Base-by-base conservation (phyloP, 1,139 yeast genomes). In the Kodamaea ohmeri region DNA sequence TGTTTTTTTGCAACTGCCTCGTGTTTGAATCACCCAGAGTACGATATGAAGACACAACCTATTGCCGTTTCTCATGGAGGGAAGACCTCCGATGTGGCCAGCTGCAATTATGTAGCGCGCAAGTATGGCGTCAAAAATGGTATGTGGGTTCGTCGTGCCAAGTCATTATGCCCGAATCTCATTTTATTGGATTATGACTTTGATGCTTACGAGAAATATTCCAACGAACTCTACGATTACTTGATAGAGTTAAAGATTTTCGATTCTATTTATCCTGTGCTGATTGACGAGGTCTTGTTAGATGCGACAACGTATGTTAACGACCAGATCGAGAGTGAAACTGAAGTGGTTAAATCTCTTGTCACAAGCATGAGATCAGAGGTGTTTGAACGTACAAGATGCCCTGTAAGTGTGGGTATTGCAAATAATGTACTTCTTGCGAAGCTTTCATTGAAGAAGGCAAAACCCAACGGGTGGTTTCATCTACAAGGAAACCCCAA, bases 1-100 rank as follows among this genome's bases (percentile, higher is more conserved):
- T 88, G 96, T 48, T 92, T 92, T 53, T 92, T 92, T 60, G 97
- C 90, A 1, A 73, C 95, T 0, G 96, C 86, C 0, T 85, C 97
- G 0, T 76, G 87, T 11, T 63, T 80, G 37, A 66, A 61, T 5
- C 65, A 70, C 31, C 83, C 84, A 0, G 67, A 79, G 6, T 51
- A 80, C 15, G 80, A 83, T 50, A 70, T 83, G 11, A 53, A 72
- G 11, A 65, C 47, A 5, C 77, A 71, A 19, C 95, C 97, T 0
- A 73, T 89, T 3, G 89, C 94, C 33, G 97, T 92, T 0, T 80
- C 95, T 4, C 90, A 88, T 57, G 96, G 97, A 9, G 76, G 76
- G 0, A 65, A 65, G 4, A 70, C 79, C 2, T 71, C 78, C 0
- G 98, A 92, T 57, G 69, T 92, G n/a, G 94, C 97, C 0, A 85